phyloP scores from a whole-genome alignment of 768 basidiomycete genomes.

The Cubamyces sp. region DNA sequence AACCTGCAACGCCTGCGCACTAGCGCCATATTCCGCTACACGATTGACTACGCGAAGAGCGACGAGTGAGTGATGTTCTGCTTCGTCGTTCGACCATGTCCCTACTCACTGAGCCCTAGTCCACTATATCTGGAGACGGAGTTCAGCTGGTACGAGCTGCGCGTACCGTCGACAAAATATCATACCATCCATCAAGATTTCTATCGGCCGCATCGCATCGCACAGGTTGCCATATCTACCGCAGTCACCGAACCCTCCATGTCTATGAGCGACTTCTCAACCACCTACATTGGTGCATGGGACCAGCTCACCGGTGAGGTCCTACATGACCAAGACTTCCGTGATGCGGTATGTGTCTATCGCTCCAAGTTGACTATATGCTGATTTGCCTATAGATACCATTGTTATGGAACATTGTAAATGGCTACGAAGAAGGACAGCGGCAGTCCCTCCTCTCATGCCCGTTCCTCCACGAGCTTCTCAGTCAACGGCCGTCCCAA shows the following conservation, averaged over 20 bases:
- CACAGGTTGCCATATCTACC: constrained; percentile 50
- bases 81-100: neutral
- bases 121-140: constrained; percentile 68
- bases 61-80: constrained; percentile 49
- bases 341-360: constrained; percentile 1
- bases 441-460: neutral
- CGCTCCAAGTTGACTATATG: neutral
- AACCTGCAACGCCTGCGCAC: constrained; percentile 46
- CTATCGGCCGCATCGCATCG: constrained; percentile 51
- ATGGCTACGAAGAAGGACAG: neutral
- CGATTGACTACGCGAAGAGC: constrained; percentile 52
- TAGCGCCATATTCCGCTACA: constrained; percentile 49
- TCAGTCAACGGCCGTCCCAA: neutral
- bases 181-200: constrained; percentile 48
- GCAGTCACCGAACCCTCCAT: constrained; percentile 38
- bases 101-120: constrained; percentile 37
- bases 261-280: constrained; percentile 42
- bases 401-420: neutral
- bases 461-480: constrained; percentile 3
- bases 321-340: neutral
- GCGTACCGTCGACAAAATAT: constrained; percentile 52
- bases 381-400: constrained; percentile 1
- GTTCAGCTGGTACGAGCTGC: constrained; percentile 65
- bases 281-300: constrained; percentile 5
- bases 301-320: constrained; percentile 2